These are phyloP conservation scores for Penstemon barbatus DNA, from an alignment of 257 asterid genomes.

Conservation along the genomic window DNA sequence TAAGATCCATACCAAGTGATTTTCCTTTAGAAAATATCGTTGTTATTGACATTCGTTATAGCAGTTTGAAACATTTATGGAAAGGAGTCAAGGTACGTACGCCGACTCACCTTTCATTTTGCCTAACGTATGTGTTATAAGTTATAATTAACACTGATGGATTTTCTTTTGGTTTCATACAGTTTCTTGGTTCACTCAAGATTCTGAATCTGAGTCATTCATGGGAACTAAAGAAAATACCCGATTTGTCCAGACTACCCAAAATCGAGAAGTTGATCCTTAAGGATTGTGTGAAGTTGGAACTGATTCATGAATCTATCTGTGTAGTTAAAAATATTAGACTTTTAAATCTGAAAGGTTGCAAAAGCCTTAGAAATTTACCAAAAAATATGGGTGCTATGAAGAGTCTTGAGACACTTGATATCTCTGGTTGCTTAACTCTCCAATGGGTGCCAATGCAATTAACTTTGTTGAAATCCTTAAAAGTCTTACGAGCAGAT, in stretches of 20 bases:
- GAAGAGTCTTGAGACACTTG: conserved; percentile 21
- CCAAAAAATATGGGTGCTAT: conserved; percentile 20
- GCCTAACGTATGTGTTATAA: no score
- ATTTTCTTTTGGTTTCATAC: neutral
- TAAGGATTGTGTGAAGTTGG: conserved; percentile 24
- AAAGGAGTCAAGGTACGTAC: conserved; percentile 26
- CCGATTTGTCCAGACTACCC: conserved; percentile 21
- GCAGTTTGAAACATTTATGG: conserved; percentile 27
- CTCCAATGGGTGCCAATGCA: conserved; percentile 19
- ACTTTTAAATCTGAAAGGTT: conserved; percentile 23
- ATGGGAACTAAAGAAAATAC: conserved; percentile 20
- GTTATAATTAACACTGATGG: neutral
- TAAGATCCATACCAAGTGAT: conserved; percentile 27
- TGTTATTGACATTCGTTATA: conserved; percentile 27
- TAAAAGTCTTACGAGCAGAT: conserved; percentile 24
- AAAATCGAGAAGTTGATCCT: conserved; percentile 19
- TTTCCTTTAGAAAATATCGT: conserved; percentile 22
- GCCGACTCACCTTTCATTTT: neutral
- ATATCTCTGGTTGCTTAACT: conserved; percentile 25
- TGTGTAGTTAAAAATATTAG: neutral
- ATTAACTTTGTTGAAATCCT: conserved; percentile 17
- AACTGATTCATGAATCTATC: conserved; percentile 15
- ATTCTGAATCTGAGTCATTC: conserved; percentile 30
- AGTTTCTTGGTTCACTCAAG: conserved; percentile 23
- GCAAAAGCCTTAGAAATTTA: conserved; percentile 23